Percentiles rank a stretch among this genome's conserved stretches.
These are phyloP conservation scores for Umbellularia californica DNA, from an alignment of 164 flowering plant species.

Conservation along the genomic window DNA sequence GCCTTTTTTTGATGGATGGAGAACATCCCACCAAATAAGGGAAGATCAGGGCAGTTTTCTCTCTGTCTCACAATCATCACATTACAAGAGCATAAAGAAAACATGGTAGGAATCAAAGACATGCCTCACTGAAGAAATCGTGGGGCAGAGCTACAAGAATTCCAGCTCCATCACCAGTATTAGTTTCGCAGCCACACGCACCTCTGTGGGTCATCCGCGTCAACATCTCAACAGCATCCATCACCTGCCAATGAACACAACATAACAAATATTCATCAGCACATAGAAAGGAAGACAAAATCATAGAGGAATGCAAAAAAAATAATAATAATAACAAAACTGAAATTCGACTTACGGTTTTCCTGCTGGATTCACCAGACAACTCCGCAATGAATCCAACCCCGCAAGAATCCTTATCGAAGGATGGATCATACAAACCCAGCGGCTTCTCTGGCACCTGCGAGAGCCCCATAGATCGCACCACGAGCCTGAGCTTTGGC, in stretches of 20 bases:
- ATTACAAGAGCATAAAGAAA: background rate
- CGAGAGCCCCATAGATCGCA: slow-evolving; percentile 52
- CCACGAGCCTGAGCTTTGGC: slow-evolving; percentile 54
- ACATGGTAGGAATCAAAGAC: background rate
- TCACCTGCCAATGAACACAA: slow-evolving; percentile 41
- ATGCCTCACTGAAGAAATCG: slow-evolving; percentile 63
- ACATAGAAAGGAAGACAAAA: background rate
- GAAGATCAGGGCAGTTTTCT: too few species aligned
- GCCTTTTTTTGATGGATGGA: too few species aligned
- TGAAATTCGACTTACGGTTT: slow-evolving; percentile 47
- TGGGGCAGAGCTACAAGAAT: slow-evolving; percentile 94
- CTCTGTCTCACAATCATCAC: background rate
- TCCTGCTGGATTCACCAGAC: slow-evolving; percentile 82
- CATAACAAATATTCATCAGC: background rate
- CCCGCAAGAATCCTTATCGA: slow-evolving; percentile 97
- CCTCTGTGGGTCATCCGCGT: slow-evolving; percentile 95
- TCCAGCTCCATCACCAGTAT: slow-evolving; percentile 99
- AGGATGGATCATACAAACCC: slow-evolving; percentile 81
- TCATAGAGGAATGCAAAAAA: background rate
- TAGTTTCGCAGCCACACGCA: slow-evolving; percentile 95
- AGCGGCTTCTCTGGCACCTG: slow-evolving; percentile 91
- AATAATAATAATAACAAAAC: too few species aligned
- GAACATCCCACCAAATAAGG: too few species aligned
- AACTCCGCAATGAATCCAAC: slow-evolving; percentile 97
- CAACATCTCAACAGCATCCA: slow-evolving; percentile 94